A percentile compares a stretch with the other conserved stretches of the same genome.
Conservation (phyloP, 2,329 filamentous ascomycete species). For the Emydomyces testavorans region DNA sequence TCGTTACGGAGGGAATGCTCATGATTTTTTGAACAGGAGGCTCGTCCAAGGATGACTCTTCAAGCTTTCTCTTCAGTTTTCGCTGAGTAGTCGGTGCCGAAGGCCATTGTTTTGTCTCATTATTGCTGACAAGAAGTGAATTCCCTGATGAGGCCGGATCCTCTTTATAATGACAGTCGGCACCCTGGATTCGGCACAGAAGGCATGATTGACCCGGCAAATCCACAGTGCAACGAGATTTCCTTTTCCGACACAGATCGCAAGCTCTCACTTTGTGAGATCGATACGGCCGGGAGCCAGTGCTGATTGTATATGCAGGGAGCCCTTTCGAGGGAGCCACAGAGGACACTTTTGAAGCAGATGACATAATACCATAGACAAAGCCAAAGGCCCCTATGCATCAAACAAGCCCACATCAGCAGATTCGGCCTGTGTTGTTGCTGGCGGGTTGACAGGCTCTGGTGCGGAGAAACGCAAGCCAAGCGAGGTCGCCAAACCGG, state of each 20-base stretch:
- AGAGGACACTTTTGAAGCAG: conserved; percentile 5
- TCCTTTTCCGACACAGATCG: conserved; percentile 48
- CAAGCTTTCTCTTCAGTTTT: conserved; percentile 12
- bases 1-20: conserved; percentile 2
- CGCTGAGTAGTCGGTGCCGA: conserved; percentile 9
- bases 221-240: conserved; percentile 51
- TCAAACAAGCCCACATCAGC: not conserved
- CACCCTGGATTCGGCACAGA: conserved; percentile 48
- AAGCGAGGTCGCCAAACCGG: not conserved
- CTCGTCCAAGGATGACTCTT: conserved; percentile 5
- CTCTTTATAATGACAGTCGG: conserved; percentile 46
- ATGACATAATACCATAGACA: conserved; percentile 8
- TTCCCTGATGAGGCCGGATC: conserved; percentile 21
- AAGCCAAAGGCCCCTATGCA: not conserved
- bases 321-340: conserved; percentile 7
- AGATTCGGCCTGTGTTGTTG: not conserved
- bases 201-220: conserved; percentile 43
- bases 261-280: conserved; percentile 53
- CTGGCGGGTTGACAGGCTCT: not conserved
- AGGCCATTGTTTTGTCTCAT: conserved; percentile 11
- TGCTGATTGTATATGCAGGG: conserved; percentile 23
- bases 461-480: conserved; percentile 8
- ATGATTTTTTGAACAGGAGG: conserved; percentile 5
- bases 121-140: conserved; percentile 18
- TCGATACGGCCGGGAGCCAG: conserved; percentile 45